These are phyloP conservation scores for Cinnamomum chago DNA, from an alignment of 164 flowering plant species.

Conservation along the genomic window DNA sequence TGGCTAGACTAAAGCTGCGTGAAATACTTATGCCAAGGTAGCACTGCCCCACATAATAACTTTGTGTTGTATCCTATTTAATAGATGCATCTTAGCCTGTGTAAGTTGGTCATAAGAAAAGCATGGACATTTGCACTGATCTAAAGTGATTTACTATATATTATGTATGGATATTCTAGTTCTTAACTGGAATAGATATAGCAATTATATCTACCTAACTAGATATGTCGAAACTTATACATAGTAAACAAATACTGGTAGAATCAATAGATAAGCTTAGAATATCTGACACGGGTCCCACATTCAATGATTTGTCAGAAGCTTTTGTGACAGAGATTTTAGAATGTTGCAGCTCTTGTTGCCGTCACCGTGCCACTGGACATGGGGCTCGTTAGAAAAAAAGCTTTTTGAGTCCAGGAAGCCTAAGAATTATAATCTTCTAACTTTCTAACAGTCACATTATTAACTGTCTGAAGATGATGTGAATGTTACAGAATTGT, in stretches of 20 bases:
- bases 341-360: neutral
- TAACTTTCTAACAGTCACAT: conserved; percentile 1
- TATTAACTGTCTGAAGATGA: conserved; percentile 10
- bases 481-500: conserved; percentile 61
- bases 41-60: neutral
- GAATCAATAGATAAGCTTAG: neutral
- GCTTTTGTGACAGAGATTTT: neutral
- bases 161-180: no score
- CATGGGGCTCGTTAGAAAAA: neutral
- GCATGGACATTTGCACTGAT: neutral
- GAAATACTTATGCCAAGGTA: conserved; percentile 99
- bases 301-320: neutral
- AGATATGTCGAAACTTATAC: neutral
- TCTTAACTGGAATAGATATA: neutral
- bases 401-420: neutral
- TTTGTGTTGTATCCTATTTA: neutral
- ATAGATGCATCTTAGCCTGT: neutral
- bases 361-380: neutral
- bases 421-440: neutral
- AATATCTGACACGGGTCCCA: neutral
- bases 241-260: no score
- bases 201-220: neutral
- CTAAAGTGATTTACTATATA: neutral
- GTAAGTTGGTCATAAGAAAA: neutral
- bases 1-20: conserved; percentile 91